Conservation (phyloP, 805 yeast species). For the Candida schatavii region DNA sequence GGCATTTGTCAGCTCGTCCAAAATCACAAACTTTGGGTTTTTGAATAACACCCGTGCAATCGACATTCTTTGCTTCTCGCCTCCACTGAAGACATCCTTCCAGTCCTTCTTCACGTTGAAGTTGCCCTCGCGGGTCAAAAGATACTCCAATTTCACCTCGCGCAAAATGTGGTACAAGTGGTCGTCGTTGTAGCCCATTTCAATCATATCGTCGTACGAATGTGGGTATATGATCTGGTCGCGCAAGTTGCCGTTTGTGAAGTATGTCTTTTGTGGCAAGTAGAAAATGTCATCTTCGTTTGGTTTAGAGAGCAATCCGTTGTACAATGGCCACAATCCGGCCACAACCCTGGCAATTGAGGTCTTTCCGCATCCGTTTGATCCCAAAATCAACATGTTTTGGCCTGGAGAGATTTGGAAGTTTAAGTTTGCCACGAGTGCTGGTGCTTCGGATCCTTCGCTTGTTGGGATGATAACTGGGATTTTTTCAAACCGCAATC, state of each 20-base stretch:
- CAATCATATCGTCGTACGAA: slow-evolving; percentile 73
- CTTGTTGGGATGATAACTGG: slow-evolving; percentile 77
- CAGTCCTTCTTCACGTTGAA: slow-evolving; percentile 63
- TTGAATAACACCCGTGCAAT: slow-evolving; percentile 84
- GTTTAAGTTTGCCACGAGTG: slow-evolving; percentile 55
- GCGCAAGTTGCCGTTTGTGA: slow-evolving; percentile 77
- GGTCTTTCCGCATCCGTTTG: slow-evolving; percentile 89
- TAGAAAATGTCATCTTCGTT: slow-evolving; percentile 64
- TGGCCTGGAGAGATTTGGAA: slow-evolving; percentile 63
- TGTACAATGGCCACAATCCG: slow-evolving; percentile 88
- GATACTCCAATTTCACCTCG: slow-evolving; percentile 78
- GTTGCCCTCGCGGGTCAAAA: slow-evolving; percentile 63
- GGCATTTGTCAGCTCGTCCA: slow-evolving; percentile 95
- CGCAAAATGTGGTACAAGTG: slow-evolving; percentile 63
- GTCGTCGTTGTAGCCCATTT: slow-evolving; percentile 66
- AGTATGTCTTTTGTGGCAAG: slow-evolving; percentile 85
- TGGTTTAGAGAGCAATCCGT: slow-evolving; percentile 81
- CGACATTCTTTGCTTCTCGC: slow-evolving; percentile 87
- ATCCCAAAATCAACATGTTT: slow-evolving; percentile 76
- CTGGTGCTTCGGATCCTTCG: slow-evolving; percentile 58
- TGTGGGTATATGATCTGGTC: slow-evolving; percentile 90
- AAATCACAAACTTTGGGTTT: slow-evolving; percentile 73
- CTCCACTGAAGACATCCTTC: slow-evolving; percentile 94
- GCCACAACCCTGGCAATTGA: slow-evolving; percentile 80
- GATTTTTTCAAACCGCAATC: slow-evolving; percentile 78